Base-by-base conservation (phyloP, 202 grass and related monocot species). In the Cymbopogon flexuosus region DNA sequence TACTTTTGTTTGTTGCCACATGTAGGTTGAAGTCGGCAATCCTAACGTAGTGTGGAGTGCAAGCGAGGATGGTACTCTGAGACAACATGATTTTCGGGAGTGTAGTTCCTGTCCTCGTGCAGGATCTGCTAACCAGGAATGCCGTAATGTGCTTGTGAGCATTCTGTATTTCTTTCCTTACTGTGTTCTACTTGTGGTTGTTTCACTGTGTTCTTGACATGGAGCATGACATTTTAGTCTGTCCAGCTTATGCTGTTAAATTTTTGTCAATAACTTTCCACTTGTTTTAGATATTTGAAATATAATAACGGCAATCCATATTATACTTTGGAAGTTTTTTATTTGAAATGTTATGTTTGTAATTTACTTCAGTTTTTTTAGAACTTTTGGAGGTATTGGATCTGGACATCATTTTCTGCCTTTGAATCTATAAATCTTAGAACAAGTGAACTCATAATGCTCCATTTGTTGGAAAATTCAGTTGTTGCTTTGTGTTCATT, bases 21-120 rank as follows among this genome's bases (percentile, higher is more conserved):
- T 84, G 64, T 64, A 98, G 96, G 96, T 98, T 41, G 96, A 98
- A 87, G 63, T 35, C 62, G 96, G 96, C 54, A 98, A 98, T 58
- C 96, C 96, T 79, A 93, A 98, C 84, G 65, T 95, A 42, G 88
- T 95, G 15, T 98, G 96, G 96, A 98, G 96, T 11, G 92, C 96
- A 61, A 95, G 96, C 71, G 96, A 98, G 79, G 96, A 98, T 73
- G 96, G 96, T 21, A 95, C 96, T 89, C 60, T 98, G 72, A 93
- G 96, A 83, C 96, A 98, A 27, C 96, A 98, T 83, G 96, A 98
- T 85, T 88, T 95, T 63, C 87, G 96, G 58, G 96, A 95, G 65
- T 81, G 87, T 80, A 84, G 82, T 89, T 91, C 92, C 60, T 98
- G 96, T 75, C 92, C 88, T 79, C 90, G 81, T 79, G 82, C 85